Conservation (phyloP, 108 stramenopile species). For the Cyclotella baltica region DNA sequence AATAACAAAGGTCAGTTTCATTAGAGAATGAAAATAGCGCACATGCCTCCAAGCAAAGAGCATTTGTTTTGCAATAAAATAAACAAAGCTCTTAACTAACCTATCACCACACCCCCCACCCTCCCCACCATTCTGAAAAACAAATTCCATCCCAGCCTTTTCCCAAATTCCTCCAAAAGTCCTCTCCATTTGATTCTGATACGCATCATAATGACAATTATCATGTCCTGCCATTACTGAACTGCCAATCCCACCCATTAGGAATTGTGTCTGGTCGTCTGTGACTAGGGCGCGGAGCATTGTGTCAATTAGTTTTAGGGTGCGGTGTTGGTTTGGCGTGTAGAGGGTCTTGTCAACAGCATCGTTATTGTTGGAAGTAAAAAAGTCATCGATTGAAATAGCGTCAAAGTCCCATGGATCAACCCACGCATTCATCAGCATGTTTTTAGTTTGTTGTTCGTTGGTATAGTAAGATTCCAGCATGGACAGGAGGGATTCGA, state of each 20-base stretch:
- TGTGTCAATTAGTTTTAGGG: constrained; percentile 34
- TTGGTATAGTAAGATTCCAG: constrained; percentile 55
- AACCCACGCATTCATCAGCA: constrained; percentile 43
- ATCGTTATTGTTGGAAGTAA: no score
- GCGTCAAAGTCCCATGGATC: constrained; percentile 40
- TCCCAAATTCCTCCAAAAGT: constrained; percentile 45
- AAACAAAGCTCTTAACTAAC: not conserved
- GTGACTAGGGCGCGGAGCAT: constrained; percentile 49
- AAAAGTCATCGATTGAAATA: no score
- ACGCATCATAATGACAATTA: constrained; percentile 55
- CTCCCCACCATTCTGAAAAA: constrained; percentile 60
- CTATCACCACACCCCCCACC: constrained; percentile 55
- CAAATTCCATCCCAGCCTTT: constrained; percentile 58
- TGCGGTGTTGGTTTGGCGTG: not conserved
- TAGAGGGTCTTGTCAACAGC: not conserved
- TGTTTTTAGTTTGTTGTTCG: constrained; percentile 23
- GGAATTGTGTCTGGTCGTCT: constrained; percentile 40
- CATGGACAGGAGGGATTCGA: constrained; percentile 24
- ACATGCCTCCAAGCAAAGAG: not conserved
- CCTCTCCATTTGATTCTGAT: constrained; percentile 57
- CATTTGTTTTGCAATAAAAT: not conserved
- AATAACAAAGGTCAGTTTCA: no score
- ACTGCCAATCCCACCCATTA: constrained; percentile 53
- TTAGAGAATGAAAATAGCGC: no score
- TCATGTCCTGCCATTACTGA: constrained; percentile 59